Conservation (phyloP, 2,329 filamentous ascomycete genomes). For the Curvularia verruculosa region DNA sequence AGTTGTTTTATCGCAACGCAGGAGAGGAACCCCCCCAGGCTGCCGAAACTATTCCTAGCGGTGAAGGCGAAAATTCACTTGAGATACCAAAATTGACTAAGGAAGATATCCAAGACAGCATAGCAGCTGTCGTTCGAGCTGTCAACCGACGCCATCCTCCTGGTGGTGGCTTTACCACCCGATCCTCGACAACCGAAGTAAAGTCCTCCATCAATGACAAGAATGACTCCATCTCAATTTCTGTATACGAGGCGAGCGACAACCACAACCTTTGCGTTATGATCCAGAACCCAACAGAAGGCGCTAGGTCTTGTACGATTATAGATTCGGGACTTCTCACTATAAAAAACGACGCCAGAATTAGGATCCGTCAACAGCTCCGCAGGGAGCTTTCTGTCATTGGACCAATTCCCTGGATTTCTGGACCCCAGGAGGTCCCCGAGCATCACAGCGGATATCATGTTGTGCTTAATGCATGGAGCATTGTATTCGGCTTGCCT, state of each 20-base stretch:
- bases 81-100: background rate
- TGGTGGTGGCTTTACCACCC: background rate
- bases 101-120: background rate
- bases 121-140: background rate
- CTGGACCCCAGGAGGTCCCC: background rate
- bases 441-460: background rate
- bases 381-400: background rate
- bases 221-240: background rate
- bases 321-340: background rate
- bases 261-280: background rate
- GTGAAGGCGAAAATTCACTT: too few relatives aligned
- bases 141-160: background rate
- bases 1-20: background rate
- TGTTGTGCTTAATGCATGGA: constrained; percentile 1
- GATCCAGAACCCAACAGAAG: background rate
- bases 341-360: background rate
- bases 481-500: background rate
- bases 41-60: background rate
- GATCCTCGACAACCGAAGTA: background rate
- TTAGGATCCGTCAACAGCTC: background rate
- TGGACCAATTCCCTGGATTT: background rate
- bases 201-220: background rate
- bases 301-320: background rate
- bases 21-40: background rate
- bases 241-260: background rate